These are phyloP conservation scores for Geranomyces variabilis DNA, from an alignment of 192 early-diverging fungal species.

Conservation along the genomic window DNA sequence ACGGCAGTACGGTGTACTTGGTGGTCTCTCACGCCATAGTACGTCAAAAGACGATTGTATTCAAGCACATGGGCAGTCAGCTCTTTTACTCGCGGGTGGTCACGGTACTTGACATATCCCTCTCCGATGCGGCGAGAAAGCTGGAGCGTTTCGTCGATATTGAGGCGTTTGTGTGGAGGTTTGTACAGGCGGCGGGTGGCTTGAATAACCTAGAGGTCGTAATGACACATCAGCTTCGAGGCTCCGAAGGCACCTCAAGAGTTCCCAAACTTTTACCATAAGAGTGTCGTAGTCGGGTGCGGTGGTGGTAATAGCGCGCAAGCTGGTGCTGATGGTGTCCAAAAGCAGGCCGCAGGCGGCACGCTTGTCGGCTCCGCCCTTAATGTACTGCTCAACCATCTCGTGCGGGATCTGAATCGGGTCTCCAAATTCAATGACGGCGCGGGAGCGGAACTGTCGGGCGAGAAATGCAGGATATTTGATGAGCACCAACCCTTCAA, in stretches of 20 bases:
- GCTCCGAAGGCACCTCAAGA: background rate
- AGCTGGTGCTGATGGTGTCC: conserved; percentile 72
- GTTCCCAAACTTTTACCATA: conserved; percentile 72
- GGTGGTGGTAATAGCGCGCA: conserved; percentile 90
- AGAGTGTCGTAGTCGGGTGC: conserved; percentile 91
- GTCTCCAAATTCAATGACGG: conserved; percentile 96
- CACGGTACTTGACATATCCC: conserved; percentile 80
- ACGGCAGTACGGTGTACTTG: conserved; percentile 86
- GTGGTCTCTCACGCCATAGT: conserved; percentile 94
- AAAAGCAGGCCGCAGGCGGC: conserved; percentile 81
- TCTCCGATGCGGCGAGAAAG: conserved; percentile 82
- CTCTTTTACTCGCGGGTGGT: conserved; percentile 82
- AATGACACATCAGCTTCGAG: background rate
- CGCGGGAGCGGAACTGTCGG: conserved; percentile 87
- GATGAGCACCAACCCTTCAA: no score
- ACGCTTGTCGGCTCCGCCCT: conserved; percentile 82
- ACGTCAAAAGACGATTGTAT: conserved; percentile 87
- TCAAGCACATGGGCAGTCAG: conserved; percentile 73
- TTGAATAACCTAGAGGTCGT: conserved; percentile 74
- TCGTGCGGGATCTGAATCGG: conserved; percentile 80
- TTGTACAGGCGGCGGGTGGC: conserved; percentile 90
- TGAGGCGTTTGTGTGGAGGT: conserved; percentile 82
- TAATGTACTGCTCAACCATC: conserved; percentile 80
- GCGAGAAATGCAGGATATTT: background rate
- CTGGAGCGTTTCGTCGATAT: conserved; percentile 83